Evolutionary conservation across 2,329 filamentous ascomycete species (phyloP), one percentile per base, ranked within the genome.

Genomic region (Verticillium tricorpus): DNA sequence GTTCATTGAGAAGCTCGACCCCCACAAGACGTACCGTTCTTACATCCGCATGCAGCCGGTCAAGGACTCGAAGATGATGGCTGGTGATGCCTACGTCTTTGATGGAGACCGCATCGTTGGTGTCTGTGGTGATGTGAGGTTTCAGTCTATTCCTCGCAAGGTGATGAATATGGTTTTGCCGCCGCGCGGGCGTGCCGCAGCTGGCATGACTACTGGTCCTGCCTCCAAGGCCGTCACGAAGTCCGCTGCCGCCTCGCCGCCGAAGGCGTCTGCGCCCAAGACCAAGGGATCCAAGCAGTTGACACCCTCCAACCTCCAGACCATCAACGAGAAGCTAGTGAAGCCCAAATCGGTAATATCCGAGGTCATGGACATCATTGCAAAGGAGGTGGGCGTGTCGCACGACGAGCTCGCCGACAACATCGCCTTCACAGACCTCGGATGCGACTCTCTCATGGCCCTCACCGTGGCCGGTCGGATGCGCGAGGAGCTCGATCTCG

Each of bases 121-220:
- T 52, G 69, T 83, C 9, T 70, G 74, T 37, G 76, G 80, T 59
- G 85, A 87, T 58, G 80, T 90, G 67, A 87, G 86, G 74, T 90
- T 90, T 78, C 84, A 86, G 71, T 80, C 84, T 67, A 88, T 89
- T 60, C 87, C 88, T 39, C 86, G 88, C 68, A 83, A 84, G 68
- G 79, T 88, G 28, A 78, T 90, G 63, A 88, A 89, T 77, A 82
- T 86, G 67, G 83, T 91, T 72, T 76, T 91, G 64, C 87, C 88
- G 60, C 87, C 87, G 1, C 78, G 81, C 32, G 84, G 83, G 56
- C 80, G 80, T 64, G 75, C 54, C 17, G 54, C 54, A n/a, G 25
- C 54, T 32, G 54, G 54, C 28, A 56, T 34, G 31, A 3, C 22
- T 19, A 56, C 25, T n/a, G 54, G 45, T 52, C n/a, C 45, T 25